These are phyloP conservation scores for Candida verbasci DNA, from an alignment of 805 yeast species.

Conservation along the genomic window DNA sequence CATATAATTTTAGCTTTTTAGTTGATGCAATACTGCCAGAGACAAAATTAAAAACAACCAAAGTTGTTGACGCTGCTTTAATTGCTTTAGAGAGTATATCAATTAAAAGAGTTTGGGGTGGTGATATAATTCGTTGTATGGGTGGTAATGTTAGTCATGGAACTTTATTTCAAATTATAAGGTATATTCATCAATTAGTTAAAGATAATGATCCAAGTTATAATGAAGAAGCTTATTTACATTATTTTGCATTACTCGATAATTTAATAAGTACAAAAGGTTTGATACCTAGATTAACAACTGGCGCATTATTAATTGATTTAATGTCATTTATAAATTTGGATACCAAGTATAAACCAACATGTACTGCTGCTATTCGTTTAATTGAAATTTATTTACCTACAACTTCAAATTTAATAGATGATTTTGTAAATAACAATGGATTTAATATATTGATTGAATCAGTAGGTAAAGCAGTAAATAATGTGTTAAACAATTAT, in stretches of 20 bases:
- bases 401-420: conserved; percentile 45
- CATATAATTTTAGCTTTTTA: conserved; percentile 62
- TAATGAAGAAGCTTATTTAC: conserved; percentile 43
- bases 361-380: conserved; percentile 61
- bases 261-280: conserved; percentile 55
- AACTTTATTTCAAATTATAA: conserved; percentile 63
- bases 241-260: conserved; percentile 57
- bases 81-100: conserved; percentile 69
- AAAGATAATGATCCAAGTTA: conserved; percentile 33
- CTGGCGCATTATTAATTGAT: conserved; percentile 73
- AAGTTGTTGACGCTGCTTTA: conserved; percentile 55
- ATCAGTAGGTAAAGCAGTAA: conserved; percentile 58
- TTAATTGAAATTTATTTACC: conserved; percentile 46
- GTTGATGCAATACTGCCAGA: conserved; percentile 74
- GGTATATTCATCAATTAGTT: conserved; percentile 54
- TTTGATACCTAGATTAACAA: conserved; percentile 51
- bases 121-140: conserved; percentile 70
- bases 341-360: conserved; percentile 47
- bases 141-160: conserved; percentile 91
- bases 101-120: conserved; percentile 61
- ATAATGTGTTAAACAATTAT: conserved; percentile 53
- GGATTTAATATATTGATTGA: conserved; percentile 66
- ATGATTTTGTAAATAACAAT: conserved; percentile 58
- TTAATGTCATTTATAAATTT: conserved; percentile 57
- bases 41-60: conserved; percentile 43